These are phyloP conservation scores for Emydomyces testavorans DNA, from an alignment of 2,329 filamentous ascomycete genomes.

Conservation along the genomic window DNA sequence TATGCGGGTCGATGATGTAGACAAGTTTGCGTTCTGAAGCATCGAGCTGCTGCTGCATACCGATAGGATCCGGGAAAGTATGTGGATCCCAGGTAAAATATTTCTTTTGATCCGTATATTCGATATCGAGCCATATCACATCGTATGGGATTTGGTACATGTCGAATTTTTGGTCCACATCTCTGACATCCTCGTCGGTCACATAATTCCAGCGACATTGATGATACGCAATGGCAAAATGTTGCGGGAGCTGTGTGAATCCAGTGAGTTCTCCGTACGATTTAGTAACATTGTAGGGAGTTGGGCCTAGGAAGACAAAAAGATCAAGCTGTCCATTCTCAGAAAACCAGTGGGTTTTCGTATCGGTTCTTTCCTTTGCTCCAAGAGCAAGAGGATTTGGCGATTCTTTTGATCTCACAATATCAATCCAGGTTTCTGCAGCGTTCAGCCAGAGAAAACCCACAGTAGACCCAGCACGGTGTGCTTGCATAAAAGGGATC, in stretches of 20 bases:
- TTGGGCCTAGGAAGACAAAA: conserved; percentile 88
- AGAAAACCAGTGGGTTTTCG: conserved; percentile 92
- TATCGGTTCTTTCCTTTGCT: conserved; percentile 56
- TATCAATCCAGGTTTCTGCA: conserved; percentile 94
- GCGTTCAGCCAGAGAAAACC: conserved; percentile 96
- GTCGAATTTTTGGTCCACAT: conserved; percentile 93
- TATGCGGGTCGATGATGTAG: conserved; percentile 90
- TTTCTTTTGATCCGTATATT: conserved; percentile 93
- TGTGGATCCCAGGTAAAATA: conserved; percentile 96
- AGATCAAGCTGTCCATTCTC: conserved; percentile 81
- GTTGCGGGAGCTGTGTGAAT: conserved; percentile 78
- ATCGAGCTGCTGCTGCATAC: conserved; percentile 81
- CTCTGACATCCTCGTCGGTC: conserved; percentile 90
- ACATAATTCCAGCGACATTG: conserved; percentile 99
- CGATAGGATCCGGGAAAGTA: conserved; percentile 72
- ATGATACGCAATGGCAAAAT: conserved; percentile 87
- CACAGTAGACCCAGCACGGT: conserved; percentile 84
- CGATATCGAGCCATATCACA: conserved; percentile 96
- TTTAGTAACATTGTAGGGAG: conserved; percentile 67
- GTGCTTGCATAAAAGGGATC: conserved; percentile 96
- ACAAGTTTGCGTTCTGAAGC: conserved; percentile 80
- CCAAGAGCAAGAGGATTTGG: conserved; percentile 70
- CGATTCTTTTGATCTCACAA: conserved; percentile 64
- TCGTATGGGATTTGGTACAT: conserved; percentile 93
- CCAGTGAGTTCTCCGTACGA: conserved; percentile 84